phyloP scores from a whole-genome alignment of 2,329 filamentous ascomycete genomes.

The Cytospora piceicola region DNA sequence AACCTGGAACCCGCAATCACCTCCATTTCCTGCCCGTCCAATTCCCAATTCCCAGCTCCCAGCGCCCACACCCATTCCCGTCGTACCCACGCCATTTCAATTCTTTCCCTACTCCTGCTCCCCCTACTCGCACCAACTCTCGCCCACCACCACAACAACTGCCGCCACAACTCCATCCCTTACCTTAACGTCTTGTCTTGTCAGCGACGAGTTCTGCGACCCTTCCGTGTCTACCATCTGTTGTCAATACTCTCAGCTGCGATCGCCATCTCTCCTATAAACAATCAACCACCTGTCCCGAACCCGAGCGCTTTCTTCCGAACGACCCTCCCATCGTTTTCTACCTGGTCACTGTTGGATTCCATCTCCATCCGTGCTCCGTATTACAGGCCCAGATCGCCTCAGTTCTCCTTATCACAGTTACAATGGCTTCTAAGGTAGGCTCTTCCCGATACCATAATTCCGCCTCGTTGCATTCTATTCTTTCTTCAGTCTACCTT shows the following conservation, averaged over 20 bases:
- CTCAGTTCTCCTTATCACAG: slow-evolving; percentile 25
- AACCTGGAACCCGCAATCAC: slow-evolving; percentile 25
- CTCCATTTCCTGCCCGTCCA: slow-evolving; percentile 20
- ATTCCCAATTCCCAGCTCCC: slow-evolving; percentile 24
- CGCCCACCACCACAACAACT: slow-evolving; percentile 22
- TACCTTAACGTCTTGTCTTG: slow-evolving; percentile 5
- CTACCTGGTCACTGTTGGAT: slow-evolving; percentile 26
- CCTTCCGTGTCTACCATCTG: slow-evolving; percentile 13
- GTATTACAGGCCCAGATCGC: slow-evolving; percentile 25
- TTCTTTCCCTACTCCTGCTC: slow-evolving; percentile 27
- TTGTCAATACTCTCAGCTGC: slow-evolving; percentile 12
- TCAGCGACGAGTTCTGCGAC: slow-evolving; percentile 11
- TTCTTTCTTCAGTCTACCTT: slow-evolving; percentile 31
- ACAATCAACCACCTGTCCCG: slow-evolving; percentile 14
- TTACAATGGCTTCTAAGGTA: slow-evolving; percentile 48
- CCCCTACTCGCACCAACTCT: slow-evolving; percentile 18
- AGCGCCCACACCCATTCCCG: slow-evolving; percentile 22
- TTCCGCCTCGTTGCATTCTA: slow-evolving; percentile 1
- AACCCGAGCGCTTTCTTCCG: slow-evolving; percentile 10
- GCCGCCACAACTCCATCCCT: slow-evolving; percentile 23
- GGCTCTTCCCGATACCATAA: slow-evolving; percentile 28
- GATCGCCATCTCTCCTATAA: slow-evolving; percentile 23
- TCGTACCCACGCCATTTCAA: slow-evolving; percentile 27
- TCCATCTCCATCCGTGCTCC: slow-evolving; percentile 18
- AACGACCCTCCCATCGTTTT: slow-evolving; percentile 15